Percentiles rank a stretch among this genome's conserved stretches.
Conservation (phyloP, 75 land plant genomes). For the Adiantum capillusveneris region DNA sequence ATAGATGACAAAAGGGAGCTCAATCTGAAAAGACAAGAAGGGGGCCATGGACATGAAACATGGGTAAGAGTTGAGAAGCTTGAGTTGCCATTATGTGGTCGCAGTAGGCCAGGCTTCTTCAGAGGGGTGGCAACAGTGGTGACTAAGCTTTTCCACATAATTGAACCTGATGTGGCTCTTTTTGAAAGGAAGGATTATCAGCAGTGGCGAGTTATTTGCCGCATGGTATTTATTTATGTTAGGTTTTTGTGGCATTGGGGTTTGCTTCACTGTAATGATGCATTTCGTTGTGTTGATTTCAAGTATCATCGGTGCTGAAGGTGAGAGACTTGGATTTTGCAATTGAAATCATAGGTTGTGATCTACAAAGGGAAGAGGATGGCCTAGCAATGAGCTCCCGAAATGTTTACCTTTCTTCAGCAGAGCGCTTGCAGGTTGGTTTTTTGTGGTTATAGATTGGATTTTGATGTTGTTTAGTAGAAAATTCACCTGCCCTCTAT, state of each 20-base stretch:
- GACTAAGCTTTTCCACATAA: conserved; percentile 77
- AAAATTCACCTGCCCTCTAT: no score
- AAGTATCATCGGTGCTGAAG: conserved; percentile 25
- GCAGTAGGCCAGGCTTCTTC: conserved; percentile 86
- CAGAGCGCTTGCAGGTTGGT: conserved; percentile 69
- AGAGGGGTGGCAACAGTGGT: conserved; percentile 93
- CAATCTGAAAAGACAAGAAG: not conserved
- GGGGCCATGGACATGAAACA: conserved; percentile 55
- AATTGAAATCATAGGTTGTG: conserved; percentile 60
- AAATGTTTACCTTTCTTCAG: conserved; percentile 66
- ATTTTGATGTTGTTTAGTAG: no score
- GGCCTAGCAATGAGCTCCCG: conserved; percentile 99
- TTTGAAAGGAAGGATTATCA: conserved; percentile 99
- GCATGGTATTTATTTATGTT: conserved; percentile 57
- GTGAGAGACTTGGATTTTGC: conserved; percentile 86
- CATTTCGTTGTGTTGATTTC: no score
- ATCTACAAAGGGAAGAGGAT: conserved; percentile 72
- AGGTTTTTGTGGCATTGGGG: not conserved
- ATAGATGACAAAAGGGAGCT: not conserved
- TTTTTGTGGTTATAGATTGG: no score
- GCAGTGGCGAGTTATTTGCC: conserved; percentile 73
- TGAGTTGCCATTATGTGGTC: conserved; percentile 89
- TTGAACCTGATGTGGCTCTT: conserved; percentile 92
- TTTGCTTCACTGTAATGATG: no score
- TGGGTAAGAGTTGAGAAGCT: conserved; percentile 93